phyloP scores from a whole-genome alignment of 768 basidiomycete species.

The Sporobolomyces roseus region DNA sequence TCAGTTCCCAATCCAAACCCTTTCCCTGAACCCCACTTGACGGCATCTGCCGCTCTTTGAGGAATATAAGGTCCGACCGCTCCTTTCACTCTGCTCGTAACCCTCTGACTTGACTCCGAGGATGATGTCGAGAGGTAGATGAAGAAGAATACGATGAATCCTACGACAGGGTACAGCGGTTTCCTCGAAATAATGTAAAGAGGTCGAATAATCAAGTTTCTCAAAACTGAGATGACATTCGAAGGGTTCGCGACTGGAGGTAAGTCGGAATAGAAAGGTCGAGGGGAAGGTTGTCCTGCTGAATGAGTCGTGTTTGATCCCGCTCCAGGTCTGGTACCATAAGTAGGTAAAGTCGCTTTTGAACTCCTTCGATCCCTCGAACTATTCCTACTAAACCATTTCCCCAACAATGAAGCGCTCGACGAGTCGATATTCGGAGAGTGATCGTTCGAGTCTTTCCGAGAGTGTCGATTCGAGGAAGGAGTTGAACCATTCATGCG shows the following conservation, averaged over 20 bases:
- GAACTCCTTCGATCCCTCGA: neutral
- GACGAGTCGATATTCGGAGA: neutral
- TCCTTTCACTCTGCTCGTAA: slow-evolving; percentile 32
- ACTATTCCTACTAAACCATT: neutral
- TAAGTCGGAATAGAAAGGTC: slow-evolving; percentile 23
- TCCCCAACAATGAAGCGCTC: neutral
- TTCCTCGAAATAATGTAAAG: slow-evolving; percentile 38
- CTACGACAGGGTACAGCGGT: slow-evolving; percentile 37
- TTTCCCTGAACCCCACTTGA: slow-evolving; percentile 21
- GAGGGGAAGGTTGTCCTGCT: neutral
- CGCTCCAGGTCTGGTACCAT: too few relatives aligned
- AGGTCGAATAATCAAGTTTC: slow-evolving; percentile 35
- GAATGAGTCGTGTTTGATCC: slow-evolving; percentile 1
- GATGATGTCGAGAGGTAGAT: slow-evolving; percentile 37
- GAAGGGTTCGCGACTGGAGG: neutral
- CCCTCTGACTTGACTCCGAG: slow-evolving; percentile 15
- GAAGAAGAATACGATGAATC: slow-evolving; percentile 25
- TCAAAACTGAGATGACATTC: slow-evolving; percentile 4
- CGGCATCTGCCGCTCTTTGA: slow-evolving; percentile 38
- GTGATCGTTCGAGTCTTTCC: slow-evolving; percentile 21
- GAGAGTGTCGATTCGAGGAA: neutral
- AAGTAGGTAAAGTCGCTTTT: slow-evolving; percentile 22
- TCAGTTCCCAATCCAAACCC: slow-evolving; percentile 11
- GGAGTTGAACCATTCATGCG: neutral
- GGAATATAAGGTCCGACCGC: slow-evolving; percentile 38